A percentile compares a stretch with the other conserved stretches of the same genome.
These are phyloP conservation scores for Sporothrix dimorphospora DNA, from an alignment of 2,329 filamentous ascomycete species.

Conservation along the genomic window DNA sequence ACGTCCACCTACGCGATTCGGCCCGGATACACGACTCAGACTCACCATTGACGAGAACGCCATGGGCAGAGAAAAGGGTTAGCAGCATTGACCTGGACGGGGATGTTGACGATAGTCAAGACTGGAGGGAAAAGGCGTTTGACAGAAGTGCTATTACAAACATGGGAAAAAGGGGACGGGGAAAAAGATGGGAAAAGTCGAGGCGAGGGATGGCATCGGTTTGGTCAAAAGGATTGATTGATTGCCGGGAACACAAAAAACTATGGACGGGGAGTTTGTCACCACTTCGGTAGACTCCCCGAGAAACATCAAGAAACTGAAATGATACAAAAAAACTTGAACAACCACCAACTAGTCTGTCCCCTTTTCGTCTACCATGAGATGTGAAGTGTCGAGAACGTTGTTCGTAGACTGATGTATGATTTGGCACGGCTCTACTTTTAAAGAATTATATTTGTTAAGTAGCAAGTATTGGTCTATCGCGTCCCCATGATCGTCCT, in stretches of 20 bases:
- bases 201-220: conserved; percentile 6
- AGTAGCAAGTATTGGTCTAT: background rate
- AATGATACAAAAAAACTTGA: conserved; percentile 31
- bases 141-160: background rate
- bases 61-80: background rate
- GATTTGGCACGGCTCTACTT: too few species aligned
- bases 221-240: conserved; percentile 14
- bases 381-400: background rate
- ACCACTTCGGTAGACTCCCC: background rate
- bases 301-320: conserved; percentile 21
- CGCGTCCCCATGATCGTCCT: background rate
- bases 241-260: conserved; percentile 15
- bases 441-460: background rate
- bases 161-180: background rate
- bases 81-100: background rate
- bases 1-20: background rate
- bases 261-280: background rate
- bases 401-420: too few species aligned
- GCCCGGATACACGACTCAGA: background rate
- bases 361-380: background rate
- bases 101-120: background rate
- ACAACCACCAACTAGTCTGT: background rate
- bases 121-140: background rate
- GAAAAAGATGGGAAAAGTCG: background rate
- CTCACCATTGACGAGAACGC: background rate